Percentiles rank a stretch among this genome's conserved stretches.
Conservation (phyloP, 2,329 filamentous ascomycete species). For the Dothidotthia symphoricarpi region DNA sequence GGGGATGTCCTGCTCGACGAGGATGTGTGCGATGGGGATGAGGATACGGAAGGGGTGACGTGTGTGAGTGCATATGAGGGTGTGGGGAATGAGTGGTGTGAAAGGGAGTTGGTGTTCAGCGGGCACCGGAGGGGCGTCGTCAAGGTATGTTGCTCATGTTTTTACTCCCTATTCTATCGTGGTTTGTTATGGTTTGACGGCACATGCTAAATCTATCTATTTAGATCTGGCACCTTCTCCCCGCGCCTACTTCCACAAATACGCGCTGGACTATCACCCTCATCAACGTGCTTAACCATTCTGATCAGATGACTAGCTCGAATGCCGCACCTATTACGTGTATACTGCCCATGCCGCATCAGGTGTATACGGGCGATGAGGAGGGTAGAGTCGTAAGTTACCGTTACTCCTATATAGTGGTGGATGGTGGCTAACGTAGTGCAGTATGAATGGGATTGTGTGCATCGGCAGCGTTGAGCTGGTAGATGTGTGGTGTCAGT, state of each 20-base stretch:
- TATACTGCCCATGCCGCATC: slow-evolving; percentile 76
- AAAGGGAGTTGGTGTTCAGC: slow-evolving; percentile 82
- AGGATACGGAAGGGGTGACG: slow-evolving; percentile 67
- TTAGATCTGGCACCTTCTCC: slow-evolving; percentile 33
- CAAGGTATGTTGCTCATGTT: slow-evolving; percentile 53
- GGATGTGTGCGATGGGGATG: slow-evolving; percentile 66
- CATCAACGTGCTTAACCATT: slow-evolving; percentile 77
- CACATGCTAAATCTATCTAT: too few relatives aligned
- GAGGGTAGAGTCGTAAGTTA: slow-evolving; percentile 68
- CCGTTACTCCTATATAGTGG: slow-evolving; percentile 1
- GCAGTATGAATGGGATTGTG: slow-evolving; percentile 59
- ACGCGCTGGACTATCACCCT: slow-evolving; percentile 72
- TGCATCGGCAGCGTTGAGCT: slow-evolving; percentile 45
- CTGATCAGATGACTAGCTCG: slow-evolving; percentile 58
- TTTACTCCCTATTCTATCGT: too few relatives aligned
- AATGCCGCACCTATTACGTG: slow-evolving; percentile 70
- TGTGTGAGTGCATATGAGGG: slow-evolving; percentile 93
- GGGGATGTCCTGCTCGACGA: slow-evolving; percentile 80
- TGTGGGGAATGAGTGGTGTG: slow-evolving; percentile 84
- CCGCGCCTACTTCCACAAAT: slow-evolving; percentile 28
- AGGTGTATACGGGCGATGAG: slow-evolving; percentile 92
- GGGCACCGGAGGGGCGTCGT: slow-evolving; percentile 82
- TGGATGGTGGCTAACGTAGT: slow-evolving; percentile 6
- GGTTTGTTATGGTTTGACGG: too few relatives aligned
- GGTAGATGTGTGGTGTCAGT: too few relatives aligned